phyloP scores from a whole-genome alignment of 495 filamentous ascomycete genomes.

The Thermothielavioides terrestris region DNA sequence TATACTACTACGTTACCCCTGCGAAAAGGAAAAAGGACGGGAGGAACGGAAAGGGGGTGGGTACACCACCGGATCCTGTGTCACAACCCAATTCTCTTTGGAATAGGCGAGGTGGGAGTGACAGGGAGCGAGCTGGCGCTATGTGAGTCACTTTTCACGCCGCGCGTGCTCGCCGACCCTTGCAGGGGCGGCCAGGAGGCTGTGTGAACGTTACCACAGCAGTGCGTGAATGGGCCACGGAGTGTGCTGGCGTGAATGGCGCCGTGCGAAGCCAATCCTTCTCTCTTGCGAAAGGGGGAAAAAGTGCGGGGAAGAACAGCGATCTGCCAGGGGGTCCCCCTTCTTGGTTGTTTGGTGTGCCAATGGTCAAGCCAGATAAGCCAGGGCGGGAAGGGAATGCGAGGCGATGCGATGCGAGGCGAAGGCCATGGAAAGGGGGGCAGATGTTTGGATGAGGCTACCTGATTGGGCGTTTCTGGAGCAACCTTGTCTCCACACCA shows the following conservation, averaged over 20 bases:
- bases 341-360: background rate
- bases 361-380: no score
- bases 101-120: no score
- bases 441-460: constrained; percentile 6
- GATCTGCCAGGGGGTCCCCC: background rate
- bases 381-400: background rate
- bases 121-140: no score
- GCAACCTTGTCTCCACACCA: constrained; percentile 10
- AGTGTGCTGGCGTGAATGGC: background rate
- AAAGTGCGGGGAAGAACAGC: constrained; percentile 3
- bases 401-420: background rate
- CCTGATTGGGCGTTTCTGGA: constrained; percentile 18
- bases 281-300: background rate
- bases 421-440: constrained; percentile 8
- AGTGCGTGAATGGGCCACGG: background rate
- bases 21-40: background rate
- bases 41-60: no score
- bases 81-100: no score
- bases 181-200: no score
- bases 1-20: no score
- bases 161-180: background rate
- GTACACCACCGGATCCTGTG: no score
- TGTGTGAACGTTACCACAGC: background rate
- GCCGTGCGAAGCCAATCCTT: background rate
- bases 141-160: background rate